Evolutionary conservation across 345 rosid species (phyloP).

Genomic region (Pelargonium nanum): DNA sequence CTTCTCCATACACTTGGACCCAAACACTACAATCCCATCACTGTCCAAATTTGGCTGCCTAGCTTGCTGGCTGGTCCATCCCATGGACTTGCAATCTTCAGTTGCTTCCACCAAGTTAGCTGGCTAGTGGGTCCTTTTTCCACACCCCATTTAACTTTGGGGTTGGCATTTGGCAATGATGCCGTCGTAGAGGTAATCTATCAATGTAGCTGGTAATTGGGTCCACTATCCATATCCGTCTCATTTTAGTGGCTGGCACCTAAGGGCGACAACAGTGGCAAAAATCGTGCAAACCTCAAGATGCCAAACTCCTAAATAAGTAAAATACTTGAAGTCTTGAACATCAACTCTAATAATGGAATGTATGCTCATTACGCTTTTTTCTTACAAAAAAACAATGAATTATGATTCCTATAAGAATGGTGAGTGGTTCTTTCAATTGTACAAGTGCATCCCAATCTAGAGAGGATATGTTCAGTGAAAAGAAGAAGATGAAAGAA

Average conservation of each 20-base stretch:
- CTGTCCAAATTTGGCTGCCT: conserved; percentile 8
- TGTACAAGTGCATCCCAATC: not conserved
- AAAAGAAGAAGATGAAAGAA: not conserved
- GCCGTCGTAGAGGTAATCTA: too few species aligned
- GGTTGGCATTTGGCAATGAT: conserved; percentile 13
- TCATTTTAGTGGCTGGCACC: not conserved
- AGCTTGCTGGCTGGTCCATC: conserved; percentile 18
- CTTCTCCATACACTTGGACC: not conserved
- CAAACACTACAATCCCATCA: conserved; percentile 9
- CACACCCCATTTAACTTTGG: not conserved
- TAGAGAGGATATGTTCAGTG: not conserved
- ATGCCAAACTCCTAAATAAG: too few species aligned
- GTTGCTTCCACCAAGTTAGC: conserved; percentile 11
- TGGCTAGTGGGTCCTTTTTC: conserved; percentile 13
- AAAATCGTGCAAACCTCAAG: too few species aligned
- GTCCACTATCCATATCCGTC: not conserved
- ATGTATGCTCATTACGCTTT: not conserved
- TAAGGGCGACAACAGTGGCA: not conserved
- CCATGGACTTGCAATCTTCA: not conserved
- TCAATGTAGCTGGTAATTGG: not conserved
- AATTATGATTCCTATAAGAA: not conserved
- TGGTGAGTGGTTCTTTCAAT: not conserved
- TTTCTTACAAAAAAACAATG: conserved; percentile 10
- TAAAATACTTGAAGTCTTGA: too few species aligned
- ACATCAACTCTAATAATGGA: not conserved